Percentiles rank a stretch among this genome's conserved stretches.
Evolutionary conservation across 1,284 basidiomycete species (phyloP).

Genomic region (Lignosus rhinocerotis): DNA sequence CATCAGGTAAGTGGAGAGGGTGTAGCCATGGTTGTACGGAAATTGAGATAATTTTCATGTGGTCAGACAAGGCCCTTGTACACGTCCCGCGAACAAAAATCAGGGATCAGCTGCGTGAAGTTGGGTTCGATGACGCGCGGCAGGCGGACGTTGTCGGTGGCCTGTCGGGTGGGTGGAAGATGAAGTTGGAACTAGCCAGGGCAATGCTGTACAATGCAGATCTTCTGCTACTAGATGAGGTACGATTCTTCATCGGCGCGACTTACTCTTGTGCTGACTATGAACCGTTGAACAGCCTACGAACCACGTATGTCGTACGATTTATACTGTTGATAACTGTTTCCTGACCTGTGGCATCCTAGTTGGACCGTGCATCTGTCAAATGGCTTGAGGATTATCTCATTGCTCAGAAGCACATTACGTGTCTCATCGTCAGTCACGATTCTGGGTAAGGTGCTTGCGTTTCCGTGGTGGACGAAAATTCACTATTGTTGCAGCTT

Average conservation of each 20-base stretch:
- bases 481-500: slow-evolving; percentile 54
- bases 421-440: slow-evolving; percentile 95
- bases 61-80: slow-evolving; percentile 60
- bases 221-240: slow-evolving; percentile 87
- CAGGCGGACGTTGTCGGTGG: slow-evolving; percentile 88
- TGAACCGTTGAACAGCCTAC: slow-evolving; percentile 64
- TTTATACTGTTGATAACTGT: no score
- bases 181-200: slow-evolving; percentile 91
- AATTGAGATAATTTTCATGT: neutral
- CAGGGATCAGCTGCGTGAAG: slow-evolving; percentile 75
- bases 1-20: slow-evolving; percentile 56
- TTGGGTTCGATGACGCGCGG: slow-evolving; percentile 89
- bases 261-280: slow-evolving; percentile 8
- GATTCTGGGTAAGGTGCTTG: slow-evolving; percentile 78
- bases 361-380: slow-evolving; percentile 90
- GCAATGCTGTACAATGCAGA: slow-evolving; percentile 98
- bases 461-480: neutral
- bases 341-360: slow-evolving; percentile 20
- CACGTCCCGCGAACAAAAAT: slow-evolving; percentile 69
- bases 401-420: slow-evolving; percentile 77
- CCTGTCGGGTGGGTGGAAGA: slow-evolving; percentile 99
- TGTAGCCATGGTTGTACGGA: neutral
- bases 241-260: slow-evolving; percentile 30
- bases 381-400: slow-evolving; percentile 94
- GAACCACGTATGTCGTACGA: slow-evolving; percentile 71